Conservation (phyloP, 495 filamentous ascomycete species). For the Darksidea phi region DNA sequence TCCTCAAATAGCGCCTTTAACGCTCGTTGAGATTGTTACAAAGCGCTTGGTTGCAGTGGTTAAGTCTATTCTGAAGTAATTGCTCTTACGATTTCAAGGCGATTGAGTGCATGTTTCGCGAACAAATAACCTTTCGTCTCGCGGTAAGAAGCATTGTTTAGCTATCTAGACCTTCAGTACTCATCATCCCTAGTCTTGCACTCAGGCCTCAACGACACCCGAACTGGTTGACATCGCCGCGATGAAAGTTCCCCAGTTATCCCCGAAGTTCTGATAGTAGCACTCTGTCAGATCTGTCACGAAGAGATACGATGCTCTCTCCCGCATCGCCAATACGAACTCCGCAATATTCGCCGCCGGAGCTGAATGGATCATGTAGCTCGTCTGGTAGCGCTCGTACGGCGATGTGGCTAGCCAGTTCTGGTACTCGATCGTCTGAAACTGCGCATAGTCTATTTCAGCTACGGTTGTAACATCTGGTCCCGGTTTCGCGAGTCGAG, state of each 20-base stretch:
- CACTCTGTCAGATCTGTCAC: conserved; percentile 13
- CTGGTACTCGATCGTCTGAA: conserved; percentile 6
- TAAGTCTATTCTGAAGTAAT: no score
- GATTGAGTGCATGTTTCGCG: no score
- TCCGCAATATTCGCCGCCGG: conserved; percentile 1
- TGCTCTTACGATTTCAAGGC: no score
- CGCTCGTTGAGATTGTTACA: no score
- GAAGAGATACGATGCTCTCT: conserved; percentile 17
- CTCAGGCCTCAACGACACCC: no score
- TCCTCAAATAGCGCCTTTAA: no score
- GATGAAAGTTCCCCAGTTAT: conserved; percentile 10
- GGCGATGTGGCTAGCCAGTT: conserved; percentile 6
- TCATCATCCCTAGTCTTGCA: no score
- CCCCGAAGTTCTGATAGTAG: conserved; percentile 17
- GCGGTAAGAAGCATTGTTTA: no score
- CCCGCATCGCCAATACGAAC: background rate
- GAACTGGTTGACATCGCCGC: conserved; percentile 1
- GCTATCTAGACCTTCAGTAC: no score
- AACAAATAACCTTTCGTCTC: no score
- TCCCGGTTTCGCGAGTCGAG: conserved; percentile 1
- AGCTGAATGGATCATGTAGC: conserved; percentile 19
- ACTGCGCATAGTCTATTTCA: background rate
- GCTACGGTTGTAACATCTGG: conserved; percentile 13
- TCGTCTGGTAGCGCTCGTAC: conserved; percentile 1
- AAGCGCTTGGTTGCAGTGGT: no score